Evolutionary conservation across 257 asterid genomes (phyloP).

Genomic region (Mitragyna speciosa): DNA sequence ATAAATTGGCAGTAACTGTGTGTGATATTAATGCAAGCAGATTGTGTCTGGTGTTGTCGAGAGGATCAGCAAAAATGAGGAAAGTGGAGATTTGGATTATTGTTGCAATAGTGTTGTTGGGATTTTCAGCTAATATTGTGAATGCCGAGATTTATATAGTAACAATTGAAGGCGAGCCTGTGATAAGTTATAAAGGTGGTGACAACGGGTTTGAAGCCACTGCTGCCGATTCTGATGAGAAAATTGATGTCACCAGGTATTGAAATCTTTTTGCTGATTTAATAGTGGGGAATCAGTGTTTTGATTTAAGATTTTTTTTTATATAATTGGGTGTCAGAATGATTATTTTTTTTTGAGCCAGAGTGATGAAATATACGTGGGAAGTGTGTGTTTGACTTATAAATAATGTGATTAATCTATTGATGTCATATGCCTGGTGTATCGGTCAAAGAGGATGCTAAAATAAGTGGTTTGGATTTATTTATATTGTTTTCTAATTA

Average conservation of each 20-base stretch:
- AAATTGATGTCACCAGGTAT: constrained; percentile 81
- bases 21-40: constrained; percentile 31
- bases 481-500: background rate
- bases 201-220: constrained; percentile 89
- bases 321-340: no score
- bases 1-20: background rate
- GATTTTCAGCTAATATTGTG: constrained; percentile 36
- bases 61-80: constrained; percentile 45
- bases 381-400: background rate
- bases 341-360: no score
- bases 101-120: constrained; percentile 39
- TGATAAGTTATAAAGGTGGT: constrained; percentile 84
- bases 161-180: constrained; percentile 93
- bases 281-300: background rate
- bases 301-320: no score
- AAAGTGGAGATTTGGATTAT: constrained; percentile 36
- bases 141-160: constrained; percentile 79
- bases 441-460: constrained; percentile 1
- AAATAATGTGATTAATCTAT: background rate
- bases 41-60: constrained; percentile 39
- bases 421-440: background rate
- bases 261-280: constrained; percentile 14
- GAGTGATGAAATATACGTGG: background rate
- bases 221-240: constrained; percentile 80
- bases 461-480: constrained; percentile 3